phyloP scores from a whole-genome alignment of 106 monocot species.

The Iris macrosiphon region DNA sequence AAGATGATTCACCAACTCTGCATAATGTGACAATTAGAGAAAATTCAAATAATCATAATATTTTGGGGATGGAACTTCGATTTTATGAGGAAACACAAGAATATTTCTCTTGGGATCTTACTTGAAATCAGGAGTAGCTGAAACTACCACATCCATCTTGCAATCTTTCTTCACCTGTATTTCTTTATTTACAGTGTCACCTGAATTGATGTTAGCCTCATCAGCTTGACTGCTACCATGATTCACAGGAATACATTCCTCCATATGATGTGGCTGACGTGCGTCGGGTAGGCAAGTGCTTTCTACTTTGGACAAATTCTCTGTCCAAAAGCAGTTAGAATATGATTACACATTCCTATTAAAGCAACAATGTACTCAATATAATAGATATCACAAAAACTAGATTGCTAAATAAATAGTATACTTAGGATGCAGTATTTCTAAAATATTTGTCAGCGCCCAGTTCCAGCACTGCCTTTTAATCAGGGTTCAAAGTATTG shows the following conservation, averaged over 20 bases:
- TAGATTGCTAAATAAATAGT: no score
- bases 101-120: background rate
- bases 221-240: background rate
- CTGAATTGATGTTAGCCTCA: background rate
- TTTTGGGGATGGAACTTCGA: background rate
- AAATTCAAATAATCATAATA: background rate
- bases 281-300: background rate
- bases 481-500: no score
- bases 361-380: no score
- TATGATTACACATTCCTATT: background rate
- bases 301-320: background rate
- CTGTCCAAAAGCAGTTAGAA: constrained; percentile 1
- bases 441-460: no score
- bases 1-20: constrained; percentile 34
- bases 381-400: no score
- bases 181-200: background rate
- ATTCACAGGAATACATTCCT: background rate
- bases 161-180: background rate
- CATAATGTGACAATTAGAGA: no score
- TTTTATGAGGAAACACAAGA: background rate
- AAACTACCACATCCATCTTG: background rate
- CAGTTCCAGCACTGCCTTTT: no score
- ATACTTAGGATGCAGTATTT: no score
- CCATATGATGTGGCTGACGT: background rate
- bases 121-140: background rate